Percentiles rank a stretch among this genome's conserved stretches.
Conservation (phyloP, 805 yeast genomes). For the Teunomyces atbi region DNA sequence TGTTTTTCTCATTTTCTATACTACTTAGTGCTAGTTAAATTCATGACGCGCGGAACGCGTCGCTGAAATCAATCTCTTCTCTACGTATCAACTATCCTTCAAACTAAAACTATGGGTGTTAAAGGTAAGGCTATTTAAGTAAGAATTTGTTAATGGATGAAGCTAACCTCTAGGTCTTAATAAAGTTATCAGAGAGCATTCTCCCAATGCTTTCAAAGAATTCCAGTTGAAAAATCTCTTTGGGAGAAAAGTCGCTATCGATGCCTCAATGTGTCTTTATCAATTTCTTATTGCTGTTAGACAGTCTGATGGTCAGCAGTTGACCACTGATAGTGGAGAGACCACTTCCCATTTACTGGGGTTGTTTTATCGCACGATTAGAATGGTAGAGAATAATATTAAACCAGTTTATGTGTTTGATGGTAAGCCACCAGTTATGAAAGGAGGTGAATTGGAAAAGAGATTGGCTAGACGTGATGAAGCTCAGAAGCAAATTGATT, state of each 20-base stretch:
- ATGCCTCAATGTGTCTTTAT: slow-evolving; percentile 94
- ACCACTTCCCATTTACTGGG: slow-evolving; percentile 94
- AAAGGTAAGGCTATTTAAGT: slow-evolving; percentile 20
- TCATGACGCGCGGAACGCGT: not conserved
- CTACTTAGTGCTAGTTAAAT: not conserved
- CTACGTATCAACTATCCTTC: not conserved
- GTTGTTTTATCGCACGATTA: slow-evolving; percentile 87
- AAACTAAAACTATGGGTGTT: slow-evolving; percentile 22
- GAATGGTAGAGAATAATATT: slow-evolving; percentile 88
- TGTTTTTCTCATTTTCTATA: not conserved
- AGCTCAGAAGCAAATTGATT: slow-evolving; percentile 73
- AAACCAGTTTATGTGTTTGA: slow-evolving; percentile 97
- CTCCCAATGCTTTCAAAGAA: slow-evolving; percentile 75
- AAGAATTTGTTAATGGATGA: not conserved
- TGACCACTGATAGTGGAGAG: slow-evolving; percentile 85
- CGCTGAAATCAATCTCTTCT: not conserved
- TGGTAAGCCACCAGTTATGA: slow-evolving; percentile 94
- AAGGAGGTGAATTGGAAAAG: slow-evolving; percentile 89
- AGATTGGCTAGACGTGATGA: slow-evolving; percentile 78
- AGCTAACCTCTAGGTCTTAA: slow-evolving; percentile 62
- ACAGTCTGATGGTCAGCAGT: slow-evolving; percentile 93
- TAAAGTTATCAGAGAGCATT: slow-evolving; percentile 83
- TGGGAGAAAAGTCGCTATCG: slow-evolving; percentile 97
- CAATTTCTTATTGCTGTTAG: slow-evolving; percentile 96
- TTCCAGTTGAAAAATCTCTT: slow-evolving; percentile 81